These are phyloP conservation scores for Trypanosomatidae sp. DNA, from an alignment of 208 protist species.

Conservation along the genomic window DNA sequence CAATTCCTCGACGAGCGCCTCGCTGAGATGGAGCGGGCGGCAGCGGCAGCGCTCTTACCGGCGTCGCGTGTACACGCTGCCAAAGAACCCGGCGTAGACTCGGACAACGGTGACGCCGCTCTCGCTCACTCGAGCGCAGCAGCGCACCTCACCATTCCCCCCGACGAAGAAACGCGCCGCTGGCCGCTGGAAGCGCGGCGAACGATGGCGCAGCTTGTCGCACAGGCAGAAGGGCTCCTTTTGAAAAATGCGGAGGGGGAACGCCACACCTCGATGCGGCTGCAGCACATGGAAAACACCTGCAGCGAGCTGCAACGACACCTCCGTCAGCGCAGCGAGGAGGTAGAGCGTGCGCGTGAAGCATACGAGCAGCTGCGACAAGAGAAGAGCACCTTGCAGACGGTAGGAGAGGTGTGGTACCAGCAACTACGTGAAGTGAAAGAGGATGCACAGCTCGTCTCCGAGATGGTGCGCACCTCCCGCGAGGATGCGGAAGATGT, in stretches of 20 bases:
- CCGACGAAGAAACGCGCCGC: conserved; percentile 17
- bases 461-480: conserved; percentile 60
- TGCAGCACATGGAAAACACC: conserved; percentile 48
- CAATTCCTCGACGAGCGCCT: conserved; percentile 70
- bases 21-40: conserved; percentile 63
- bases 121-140: background rate
- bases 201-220: conserved; percentile 40
- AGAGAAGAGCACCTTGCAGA: conserved; percentile 35
- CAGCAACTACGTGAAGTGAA: conserved; percentile 62
- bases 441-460: conserved; percentile 66
- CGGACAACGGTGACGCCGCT: background rate
- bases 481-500: conserved; percentile 58
- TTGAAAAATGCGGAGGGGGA: conserved; percentile 57
- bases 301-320: conserved; percentile 44
- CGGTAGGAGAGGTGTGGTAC: conserved; percentile 32
- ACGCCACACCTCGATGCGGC: conserved; percentile 35
- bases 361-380: conserved; percentile 35
- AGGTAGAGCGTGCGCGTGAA: conserved; percentile 34
- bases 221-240: conserved; percentile 50
- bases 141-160: conserved; percentile 21
- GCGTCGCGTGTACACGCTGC: conserved; percentile 19
- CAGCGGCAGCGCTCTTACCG: conserved; percentile 37
- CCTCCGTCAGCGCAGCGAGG: conserved; percentile 29
- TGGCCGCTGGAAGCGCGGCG: conserved; percentile 57
- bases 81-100: background rate